Conservation (phyloP, 352 stramenopile species). For the Thalassiosira mediterranea region DNA sequence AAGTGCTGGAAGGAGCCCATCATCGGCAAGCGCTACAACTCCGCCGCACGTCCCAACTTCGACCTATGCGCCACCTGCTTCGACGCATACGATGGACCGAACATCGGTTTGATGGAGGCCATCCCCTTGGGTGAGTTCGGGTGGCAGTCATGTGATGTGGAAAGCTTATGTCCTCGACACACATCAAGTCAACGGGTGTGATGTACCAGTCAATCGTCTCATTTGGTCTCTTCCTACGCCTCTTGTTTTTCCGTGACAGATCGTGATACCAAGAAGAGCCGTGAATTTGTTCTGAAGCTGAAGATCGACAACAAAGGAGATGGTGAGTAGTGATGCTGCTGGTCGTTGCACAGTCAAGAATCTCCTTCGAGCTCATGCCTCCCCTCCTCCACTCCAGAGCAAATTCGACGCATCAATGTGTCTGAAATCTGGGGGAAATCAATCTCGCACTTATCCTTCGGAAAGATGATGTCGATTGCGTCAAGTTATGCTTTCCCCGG, state of each 20-base stretch:
- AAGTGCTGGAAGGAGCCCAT: conserved; percentile 71
- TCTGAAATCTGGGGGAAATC: conserved; percentile 43
- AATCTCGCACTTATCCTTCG: conserved; percentile 49
- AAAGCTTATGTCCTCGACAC: not conserved
- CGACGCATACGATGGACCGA: conserved; percentile 61
- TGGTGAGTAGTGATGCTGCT: no score
- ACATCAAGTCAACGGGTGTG: no score
- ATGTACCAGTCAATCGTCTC: not conserved
- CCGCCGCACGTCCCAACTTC: conserved; percentile 65
- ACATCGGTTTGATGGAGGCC: conserved; percentile 61
- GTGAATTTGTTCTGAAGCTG: conserved; percentile 70
- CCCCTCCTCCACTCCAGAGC: conserved; percentile 6
- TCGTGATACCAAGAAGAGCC: conserved; percentile 34
- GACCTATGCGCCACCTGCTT: conserved; percentile 75
- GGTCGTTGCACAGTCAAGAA: no score
- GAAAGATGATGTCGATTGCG: conserved; percentile 55
- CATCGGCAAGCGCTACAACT: conserved; percentile 72
- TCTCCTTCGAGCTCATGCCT: no score
- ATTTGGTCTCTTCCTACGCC: conserved; percentile 1
- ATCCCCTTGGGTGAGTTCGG: conserved; percentile 63
- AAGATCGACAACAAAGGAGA: conserved; percentile 59
- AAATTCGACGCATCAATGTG: conserved; percentile 51
- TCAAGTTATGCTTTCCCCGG: conserved; percentile 34
- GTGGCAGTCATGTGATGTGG: conserved; percentile 6
- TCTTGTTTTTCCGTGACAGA: conserved; percentile 9